These are phyloP conservation scores for Papiliotrema nemorosa DNA, from an alignment of 1,284 basidiomycete species.

Conservation along the genomic window DNA sequence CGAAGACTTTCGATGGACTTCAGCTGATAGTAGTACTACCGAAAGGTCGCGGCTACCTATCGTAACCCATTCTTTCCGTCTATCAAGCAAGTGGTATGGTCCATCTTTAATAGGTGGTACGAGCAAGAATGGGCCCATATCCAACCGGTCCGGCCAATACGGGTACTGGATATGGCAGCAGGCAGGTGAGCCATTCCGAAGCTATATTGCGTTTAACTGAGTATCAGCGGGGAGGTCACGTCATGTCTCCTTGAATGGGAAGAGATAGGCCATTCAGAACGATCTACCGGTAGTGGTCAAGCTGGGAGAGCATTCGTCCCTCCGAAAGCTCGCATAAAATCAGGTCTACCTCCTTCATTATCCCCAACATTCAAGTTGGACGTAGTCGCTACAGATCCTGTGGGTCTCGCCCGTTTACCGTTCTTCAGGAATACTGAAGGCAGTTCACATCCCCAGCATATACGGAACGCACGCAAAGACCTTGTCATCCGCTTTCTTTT, in stretches of 20 bases:
- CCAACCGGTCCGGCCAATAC: slow-evolving; percentile 2
- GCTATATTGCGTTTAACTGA: too few relatives aligned
- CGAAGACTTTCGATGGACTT: too few relatives aligned
- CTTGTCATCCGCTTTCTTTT: slow-evolving; percentile 57
- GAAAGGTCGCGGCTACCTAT: slow-evolving; percentile 61
- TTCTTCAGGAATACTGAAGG: too few relatives aligned
- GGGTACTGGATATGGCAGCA: slow-evolving; percentile 56
- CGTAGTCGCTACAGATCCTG: slow-evolving; percentile 50
- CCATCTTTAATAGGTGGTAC: slow-evolving; percentile 51
- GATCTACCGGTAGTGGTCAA: neutral
- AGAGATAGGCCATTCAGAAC: slow-evolving; percentile 4
- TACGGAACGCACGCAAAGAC: slow-evolving; percentile 52
- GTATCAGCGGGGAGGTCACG: slow-evolving; percentile 47
- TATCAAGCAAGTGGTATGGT: slow-evolving; percentile 55
- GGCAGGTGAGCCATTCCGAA: slow-evolving; percentile 48
- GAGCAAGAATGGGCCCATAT: slow-evolving; percentile 41
- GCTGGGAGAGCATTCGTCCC: slow-evolving; percentile 31
- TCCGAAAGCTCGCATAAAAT: slow-evolving; percentile 20
- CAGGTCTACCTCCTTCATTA: slow-evolving; percentile 1
- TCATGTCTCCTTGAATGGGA: slow-evolving; percentile 47
- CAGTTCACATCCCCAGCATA: slow-evolving; percentile 58
- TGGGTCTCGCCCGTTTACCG: slow-evolving; percentile 31
- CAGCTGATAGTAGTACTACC: slow-evolving; percentile 50
- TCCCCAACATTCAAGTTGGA: slow-evolving; percentile 17
- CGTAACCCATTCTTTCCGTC: slow-evolving; percentile 70